Evolutionary conservation across 805 yeast species (phyloP).

Genomic region (Candida broadrunensis): DNA sequence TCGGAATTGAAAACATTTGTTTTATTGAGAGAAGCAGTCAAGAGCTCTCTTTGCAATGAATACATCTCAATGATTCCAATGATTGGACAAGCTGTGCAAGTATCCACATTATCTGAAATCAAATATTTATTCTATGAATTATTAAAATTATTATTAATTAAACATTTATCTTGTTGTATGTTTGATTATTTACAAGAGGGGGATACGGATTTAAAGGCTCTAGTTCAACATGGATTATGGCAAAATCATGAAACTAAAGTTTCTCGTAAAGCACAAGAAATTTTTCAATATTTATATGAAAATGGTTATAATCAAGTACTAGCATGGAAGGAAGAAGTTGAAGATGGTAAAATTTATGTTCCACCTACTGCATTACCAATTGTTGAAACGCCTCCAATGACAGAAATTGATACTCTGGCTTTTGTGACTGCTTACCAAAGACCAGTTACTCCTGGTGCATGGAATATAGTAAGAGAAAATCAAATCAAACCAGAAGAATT

Average conservation of each 20-base stretch:
- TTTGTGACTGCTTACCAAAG: constrained; percentile 1
- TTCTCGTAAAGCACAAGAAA: constrained; percentile 18
- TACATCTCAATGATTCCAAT: constrained; percentile 29
- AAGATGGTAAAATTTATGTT: constrained; percentile 10
- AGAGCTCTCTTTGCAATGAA: constrained; percentile 23
- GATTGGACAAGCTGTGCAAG: constrained; percentile 30
- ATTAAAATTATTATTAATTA: constrained; percentile 15
- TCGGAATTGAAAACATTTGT: constrained; percentile 12
- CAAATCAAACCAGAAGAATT: too few species aligned
- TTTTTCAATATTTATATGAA: constrained; percentile 4
- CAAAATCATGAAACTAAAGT: constrained; percentile 18
- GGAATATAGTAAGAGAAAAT: constrained; percentile 6
- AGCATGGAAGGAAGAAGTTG: constrained; percentile 12
- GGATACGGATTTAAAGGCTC: constrained; percentile 19
- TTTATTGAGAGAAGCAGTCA: constrained; percentile 12
- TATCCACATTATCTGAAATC: constrained; percentile 12
- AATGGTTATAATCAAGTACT: constrained; percentile 5
- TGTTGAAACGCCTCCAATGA: background rate
- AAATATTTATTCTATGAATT: constrained; percentile 25
- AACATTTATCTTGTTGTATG: constrained; percentile 35
- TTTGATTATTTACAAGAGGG: constrained; percentile 22
- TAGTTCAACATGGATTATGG: constrained; percentile 36
- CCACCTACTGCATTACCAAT: background rate
- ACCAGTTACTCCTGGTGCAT: constrained; percentile 15
- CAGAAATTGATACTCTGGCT: background rate